Evolutionary conservation across 2,329 filamentous ascomycete species (phyloP).

Genomic region (Beauveria scarabaeidicola): DNA sequence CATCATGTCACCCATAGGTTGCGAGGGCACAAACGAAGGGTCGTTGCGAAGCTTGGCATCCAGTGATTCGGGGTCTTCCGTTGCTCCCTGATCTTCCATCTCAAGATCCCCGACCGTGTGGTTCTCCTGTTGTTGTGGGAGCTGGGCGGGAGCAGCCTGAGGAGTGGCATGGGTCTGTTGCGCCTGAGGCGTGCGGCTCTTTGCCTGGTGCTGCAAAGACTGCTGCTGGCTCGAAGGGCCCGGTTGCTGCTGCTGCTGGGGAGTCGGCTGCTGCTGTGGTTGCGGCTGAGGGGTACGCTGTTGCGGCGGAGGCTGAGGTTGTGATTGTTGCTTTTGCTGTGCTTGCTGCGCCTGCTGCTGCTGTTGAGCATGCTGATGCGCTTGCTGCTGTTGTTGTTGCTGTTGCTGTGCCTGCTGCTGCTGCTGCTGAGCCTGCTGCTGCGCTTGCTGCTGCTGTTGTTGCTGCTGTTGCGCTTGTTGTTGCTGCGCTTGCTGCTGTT

Average conservation of each 20-base stretch:
- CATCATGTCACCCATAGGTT: constrained; percentile 52
- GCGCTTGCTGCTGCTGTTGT: constrained; percentile 24
- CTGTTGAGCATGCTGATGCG: constrained; percentile 20
- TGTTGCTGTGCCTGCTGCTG: constrained; percentile 23
- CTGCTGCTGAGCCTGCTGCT: constrained; percentile 22
- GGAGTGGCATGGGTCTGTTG: constrained; percentile 13
- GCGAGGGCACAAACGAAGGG: constrained; percentile 41
- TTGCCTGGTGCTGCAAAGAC: constrained; percentile 9
- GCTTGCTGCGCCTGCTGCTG: constrained; percentile 22
- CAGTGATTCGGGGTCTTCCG: constrained; percentile 34
- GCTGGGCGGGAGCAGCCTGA: constrained; percentile 26
- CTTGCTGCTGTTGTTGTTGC: constrained; percentile 23
- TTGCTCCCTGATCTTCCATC: constrained; percentile 41
- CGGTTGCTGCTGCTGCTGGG: constrained; percentile 22
- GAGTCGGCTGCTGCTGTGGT: constrained; percentile 17
- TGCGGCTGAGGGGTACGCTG: constrained; percentile 13
- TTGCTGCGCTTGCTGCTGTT: constrained; percentile 20
- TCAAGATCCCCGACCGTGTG: constrained; percentile 44
- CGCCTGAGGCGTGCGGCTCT: constrained; percentile 4
- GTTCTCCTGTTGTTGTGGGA: constrained; percentile 31
- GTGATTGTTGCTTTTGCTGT: constrained; percentile 21
- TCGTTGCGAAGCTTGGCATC: constrained; percentile 42
- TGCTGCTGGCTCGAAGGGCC: constrained; percentile 1
- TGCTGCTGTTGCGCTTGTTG: constrained; percentile 23
- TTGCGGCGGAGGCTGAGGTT: constrained; percentile 17